Conservation (phyloP, 768 basidiomycete genomes). For the Hygrophoropsis aurantiaca region DNA sequence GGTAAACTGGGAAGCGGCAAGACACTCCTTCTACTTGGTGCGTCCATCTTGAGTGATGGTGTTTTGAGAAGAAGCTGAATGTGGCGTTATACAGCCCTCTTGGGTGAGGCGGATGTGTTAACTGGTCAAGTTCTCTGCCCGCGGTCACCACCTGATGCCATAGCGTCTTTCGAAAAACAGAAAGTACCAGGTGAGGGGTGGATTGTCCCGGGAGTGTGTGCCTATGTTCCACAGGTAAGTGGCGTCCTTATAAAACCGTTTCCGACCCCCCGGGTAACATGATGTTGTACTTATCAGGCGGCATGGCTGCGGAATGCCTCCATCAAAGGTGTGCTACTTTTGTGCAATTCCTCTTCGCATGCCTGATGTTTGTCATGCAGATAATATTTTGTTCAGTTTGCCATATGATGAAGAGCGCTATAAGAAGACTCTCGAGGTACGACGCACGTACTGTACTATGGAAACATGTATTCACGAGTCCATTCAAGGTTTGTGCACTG, state of each 20-base stretch:
- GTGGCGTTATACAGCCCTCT: conserved; percentile 48
- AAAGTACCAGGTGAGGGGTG: conserved; percentile 56
- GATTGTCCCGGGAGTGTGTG: conserved; percentile 76
- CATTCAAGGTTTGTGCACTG: conserved; percentile 49
- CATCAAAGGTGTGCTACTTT: conserved; percentile 41
- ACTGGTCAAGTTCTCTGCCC: conserved; percentile 82
- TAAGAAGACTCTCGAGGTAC: conserved; percentile 69
- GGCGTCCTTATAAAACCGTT: background rate
- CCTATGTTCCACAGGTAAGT: conserved; percentile 82
- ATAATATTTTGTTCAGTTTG: conserved; percentile 79
- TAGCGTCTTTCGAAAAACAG: conserved; percentile 57
- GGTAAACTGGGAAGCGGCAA: conserved; percentile 91
- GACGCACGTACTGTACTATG: conserved; percentile 4
- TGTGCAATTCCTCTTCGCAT: background rate
- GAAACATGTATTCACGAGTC: background rate
- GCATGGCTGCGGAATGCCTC: conserved; percentile 78
- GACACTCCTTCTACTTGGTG: conserved; percentile 75
- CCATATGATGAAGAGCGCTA: conserved; percentile 77
- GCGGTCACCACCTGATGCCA: conserved; percentile 77
- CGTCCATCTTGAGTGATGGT: background rate
- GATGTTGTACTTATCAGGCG: conserved; percentile 35
- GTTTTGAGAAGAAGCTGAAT: conserved; percentile 2
- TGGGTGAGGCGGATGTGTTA: conserved; percentile 87
- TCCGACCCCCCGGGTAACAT: background rate
- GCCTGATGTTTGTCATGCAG: conserved; percentile 17